A percentile compares a stretch with the other conserved stretches of the same genome.
Evolutionary conservation across 129 eudicot genomes (phyloP).

Genomic region (Tanacetum coccineum): DNA sequence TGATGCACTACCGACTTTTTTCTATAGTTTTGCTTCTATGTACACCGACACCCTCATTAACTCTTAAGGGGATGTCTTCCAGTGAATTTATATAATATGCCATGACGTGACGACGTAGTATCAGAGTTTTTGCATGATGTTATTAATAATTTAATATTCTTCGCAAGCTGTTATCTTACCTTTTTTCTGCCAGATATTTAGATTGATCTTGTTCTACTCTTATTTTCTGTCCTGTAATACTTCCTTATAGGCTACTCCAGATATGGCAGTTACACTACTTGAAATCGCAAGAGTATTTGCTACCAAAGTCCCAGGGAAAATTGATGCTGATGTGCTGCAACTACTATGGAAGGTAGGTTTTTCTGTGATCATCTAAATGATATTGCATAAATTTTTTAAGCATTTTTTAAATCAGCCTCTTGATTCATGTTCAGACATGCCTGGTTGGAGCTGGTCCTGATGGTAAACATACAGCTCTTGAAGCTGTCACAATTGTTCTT

Average conservation of each 20-base stretch:
- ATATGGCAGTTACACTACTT: slow-evolving; percentile 97
- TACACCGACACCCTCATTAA: slow-evolving; percentile 7
- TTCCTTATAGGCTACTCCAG: slow-evolving; percentile 82
- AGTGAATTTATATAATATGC: not conserved
- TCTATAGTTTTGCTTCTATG: not conserved
- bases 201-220: slow-evolving; percentile 1
- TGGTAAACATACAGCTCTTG: slow-evolving; percentile 95
- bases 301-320: slow-evolving; percentile 97
- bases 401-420: not conserved
- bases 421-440: slow-evolving; percentile 58
- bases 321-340: slow-evolving; percentile 97
- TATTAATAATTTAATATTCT: not conserved
- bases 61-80: slow-evolving; percentile 6
- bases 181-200: not conserved
- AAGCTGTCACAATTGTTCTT: slow-evolving; percentile 96
- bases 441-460: slow-evolving; percentile 99
- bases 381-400: not conserved
- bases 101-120: not conserved
- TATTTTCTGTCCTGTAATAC: not conserved
- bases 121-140: too few species aligned
- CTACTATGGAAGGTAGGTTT: slow-evolving; percentile 89
- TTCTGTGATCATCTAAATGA: slow-evolving; percentile 1
- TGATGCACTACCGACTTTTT: too few species aligned
- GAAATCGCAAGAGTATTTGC: slow-evolving; percentile 98
- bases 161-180: not conserved